Evolutionary conservation across 495 filamentous ascomycete genomes (phyloP).

Genomic region (Elasticomyces elasticus): DNA sequence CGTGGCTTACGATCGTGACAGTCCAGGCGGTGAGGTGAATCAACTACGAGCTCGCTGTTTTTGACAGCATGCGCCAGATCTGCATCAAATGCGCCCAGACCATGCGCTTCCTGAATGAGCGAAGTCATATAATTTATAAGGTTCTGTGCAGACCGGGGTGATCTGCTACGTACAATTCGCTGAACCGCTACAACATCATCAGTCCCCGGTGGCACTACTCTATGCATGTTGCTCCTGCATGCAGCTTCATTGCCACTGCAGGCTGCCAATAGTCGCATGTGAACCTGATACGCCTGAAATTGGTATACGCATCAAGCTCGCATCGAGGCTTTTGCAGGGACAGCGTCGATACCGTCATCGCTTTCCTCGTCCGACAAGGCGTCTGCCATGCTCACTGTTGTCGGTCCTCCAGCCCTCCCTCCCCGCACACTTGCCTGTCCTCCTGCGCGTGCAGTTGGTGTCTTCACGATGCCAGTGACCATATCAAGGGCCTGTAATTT

Average conservation of each 20-base stretch:
- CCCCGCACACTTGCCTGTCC: not conserved
- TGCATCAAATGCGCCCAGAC: too few relatives aligned
- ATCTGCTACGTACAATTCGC: too few relatives aligned
- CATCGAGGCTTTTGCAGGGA: not conserved
- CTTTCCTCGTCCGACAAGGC: constrained; percentile 5
- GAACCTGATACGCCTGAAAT: too few relatives aligned
- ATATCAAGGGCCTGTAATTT: constrained; percentile 17
- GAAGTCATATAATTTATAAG: too few relatives aligned
- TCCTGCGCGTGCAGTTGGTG: not conserved
- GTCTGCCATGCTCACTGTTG: constrained; percentile 8
- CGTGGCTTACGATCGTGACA: not conserved
- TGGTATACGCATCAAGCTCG: not conserved
- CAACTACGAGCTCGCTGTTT: not conserved
- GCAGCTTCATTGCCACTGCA: too few relatives aligned
- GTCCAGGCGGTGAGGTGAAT: not conserved
- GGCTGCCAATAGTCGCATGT: too few relatives aligned
- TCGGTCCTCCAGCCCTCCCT: not conserved
- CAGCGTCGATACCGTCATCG: constrained; percentile 8
- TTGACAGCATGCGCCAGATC: too few relatives aligned
- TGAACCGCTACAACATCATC: too few relatives aligned
- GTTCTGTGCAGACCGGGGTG: too few relatives aligned
- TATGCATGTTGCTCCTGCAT: too few relatives aligned
- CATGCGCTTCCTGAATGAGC: too few relatives aligned
- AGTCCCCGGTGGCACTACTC: too few relatives aligned
- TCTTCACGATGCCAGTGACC: not conserved